Base-by-base conservation (phyloP, 768 basidiomycete species). In the Mycena haematopus region DNA sequence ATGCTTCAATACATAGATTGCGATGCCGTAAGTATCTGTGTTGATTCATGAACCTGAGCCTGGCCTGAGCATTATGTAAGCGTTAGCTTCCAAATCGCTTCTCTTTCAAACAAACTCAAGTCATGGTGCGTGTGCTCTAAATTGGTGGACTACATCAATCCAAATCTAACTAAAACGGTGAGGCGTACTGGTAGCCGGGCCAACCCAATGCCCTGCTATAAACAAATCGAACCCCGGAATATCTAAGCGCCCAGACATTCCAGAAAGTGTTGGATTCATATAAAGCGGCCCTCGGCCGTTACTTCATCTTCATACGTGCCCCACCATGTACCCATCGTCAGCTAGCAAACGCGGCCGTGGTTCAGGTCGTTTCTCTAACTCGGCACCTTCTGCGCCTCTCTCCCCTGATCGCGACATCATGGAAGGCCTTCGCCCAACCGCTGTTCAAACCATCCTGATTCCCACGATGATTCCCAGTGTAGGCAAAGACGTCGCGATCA, bases 381-480 rank as follows among this genome's bases (percentile, higher is more conserved):
- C 54, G 2, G 63, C 58, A 3, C 58, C 63, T 5, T 49, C 50
- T 33, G 47, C 56, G 3, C 69, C 67, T 51, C 70, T 63, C 14
- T 75, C 78, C 14, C 71, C 73, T 6, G 77, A 78, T 66, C 73
- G 76, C 21, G 69, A 78, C 49, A 71, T 79, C 40, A 69, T 75
- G 68, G 76, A 77, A 21, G 80, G 78, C 1, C 69, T 81, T 38
- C 63, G 60, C 21, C 60, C 68, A n/a, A 65, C 65, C 0, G 62
- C 72, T 21, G 59, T 78, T 13, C 69, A 74, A 19, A 75, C 62
- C 36, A 65, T 80, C 24, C 22, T 51, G 11, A 62, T 69, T 8
- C 74, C 74, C 52, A 44, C 65, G 1, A 45, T 36, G 1, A 45
- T 36, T 15, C 40, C 63, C 29, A 44, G 27, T 9, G 29, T 31